A percentile compares a stretch with the other conserved stretches of the same genome.
phyloP scores from a whole-genome alignment of 2,329 filamentous ascomycete species.

The Paracamarosporium sp. region DNA sequence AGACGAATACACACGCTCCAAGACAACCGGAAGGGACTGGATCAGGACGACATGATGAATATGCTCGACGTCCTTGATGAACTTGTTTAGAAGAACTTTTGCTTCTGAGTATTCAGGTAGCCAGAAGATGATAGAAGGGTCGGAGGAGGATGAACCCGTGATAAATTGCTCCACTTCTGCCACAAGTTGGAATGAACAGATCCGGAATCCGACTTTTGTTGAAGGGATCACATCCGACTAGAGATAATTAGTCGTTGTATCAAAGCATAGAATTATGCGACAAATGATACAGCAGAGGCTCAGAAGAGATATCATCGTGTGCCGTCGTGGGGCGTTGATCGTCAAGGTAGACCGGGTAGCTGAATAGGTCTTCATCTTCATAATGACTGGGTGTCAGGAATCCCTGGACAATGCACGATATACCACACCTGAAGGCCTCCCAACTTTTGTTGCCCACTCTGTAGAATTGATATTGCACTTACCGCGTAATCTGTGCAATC shows the following conservation, averaged over 20 bases:
- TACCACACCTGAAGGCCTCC: no score
- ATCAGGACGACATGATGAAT: constrained; percentile 45
- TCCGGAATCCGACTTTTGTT: constrained; percentile 12
- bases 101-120: constrained; percentile 45
- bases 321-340: no score
- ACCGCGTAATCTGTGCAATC: constrained; percentile 11
- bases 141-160: constrained; percentile 5
- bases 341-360: no score
- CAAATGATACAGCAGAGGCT: no score
- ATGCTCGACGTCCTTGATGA: constrained; percentile 37
- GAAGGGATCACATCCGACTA: constrained; percentile 6
- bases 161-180: constrained; percentile 7
- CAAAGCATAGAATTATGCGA: neutral
- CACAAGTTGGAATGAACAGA: constrained; percentile 13
- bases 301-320: no score
- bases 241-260: neutral
- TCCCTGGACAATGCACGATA: no score
- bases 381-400: no score
- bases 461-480: neutral
- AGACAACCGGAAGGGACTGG: constrained; percentile 31
- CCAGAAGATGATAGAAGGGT: constrained; percentile 37
- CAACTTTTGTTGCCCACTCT: no score
- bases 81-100: constrained; percentile 40
- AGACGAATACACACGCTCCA: constrained; percentile 38
- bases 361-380: no score